These are phyloP conservation scores for Hypoxylon lenormandii DNA, from an alignment of 495 filamentous ascomycete species.

Conservation along the genomic window DNA sequence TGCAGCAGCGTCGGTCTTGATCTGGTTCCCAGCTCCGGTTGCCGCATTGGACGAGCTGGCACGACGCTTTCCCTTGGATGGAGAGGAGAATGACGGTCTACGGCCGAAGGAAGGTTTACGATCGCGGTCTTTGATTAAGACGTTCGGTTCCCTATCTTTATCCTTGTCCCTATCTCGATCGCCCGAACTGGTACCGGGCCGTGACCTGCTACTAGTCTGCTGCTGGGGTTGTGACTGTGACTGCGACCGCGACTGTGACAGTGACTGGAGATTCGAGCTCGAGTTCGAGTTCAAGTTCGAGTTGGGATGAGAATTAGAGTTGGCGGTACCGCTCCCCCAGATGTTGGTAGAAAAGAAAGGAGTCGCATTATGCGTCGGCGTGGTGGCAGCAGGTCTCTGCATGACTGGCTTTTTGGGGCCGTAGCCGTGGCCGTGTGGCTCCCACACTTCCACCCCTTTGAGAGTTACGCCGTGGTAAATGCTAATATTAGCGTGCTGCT, in stretches of 20 bases:
- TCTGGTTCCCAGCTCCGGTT: conserved; percentile 35
- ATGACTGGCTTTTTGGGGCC: conserved; percentile 49
- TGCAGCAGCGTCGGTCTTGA: conserved; percentile 52
- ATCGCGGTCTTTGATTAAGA: conserved; percentile 59
- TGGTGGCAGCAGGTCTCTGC: conserved; percentile 55
- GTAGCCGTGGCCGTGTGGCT: conserved; percentile 33
- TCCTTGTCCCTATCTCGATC: conserved; percentile 42
- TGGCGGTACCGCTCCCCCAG: conserved; percentile 50
- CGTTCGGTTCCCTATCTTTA: conserved; percentile 47
- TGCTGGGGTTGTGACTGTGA: conserved; percentile 42
- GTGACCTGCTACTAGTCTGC: conserved; percentile 45
- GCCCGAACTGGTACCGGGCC: conserved; percentile 57
- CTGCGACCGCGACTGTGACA: no score
- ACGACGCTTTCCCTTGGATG: conserved; percentile 55
- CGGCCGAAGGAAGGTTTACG: conserved; percentile 59
- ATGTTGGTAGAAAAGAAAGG: conserved; percentile 59
- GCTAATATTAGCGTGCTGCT: conserved; percentile 42
- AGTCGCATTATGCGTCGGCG: conserved; percentile 55
- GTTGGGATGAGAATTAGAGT: conserved; percentile 10
- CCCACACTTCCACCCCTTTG: conserved; percentile 27
- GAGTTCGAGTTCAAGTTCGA: conserved; percentile 23
- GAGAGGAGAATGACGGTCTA: conserved; percentile 58
- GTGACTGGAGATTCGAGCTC: conserved; percentile 24
- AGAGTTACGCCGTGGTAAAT: conserved; percentile 39
- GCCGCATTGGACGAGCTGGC: conserved; percentile 53